Conservation (phyloP, 2,329 filamentous ascomycete species). For the Pyricularia pennisetigena region DNA sequence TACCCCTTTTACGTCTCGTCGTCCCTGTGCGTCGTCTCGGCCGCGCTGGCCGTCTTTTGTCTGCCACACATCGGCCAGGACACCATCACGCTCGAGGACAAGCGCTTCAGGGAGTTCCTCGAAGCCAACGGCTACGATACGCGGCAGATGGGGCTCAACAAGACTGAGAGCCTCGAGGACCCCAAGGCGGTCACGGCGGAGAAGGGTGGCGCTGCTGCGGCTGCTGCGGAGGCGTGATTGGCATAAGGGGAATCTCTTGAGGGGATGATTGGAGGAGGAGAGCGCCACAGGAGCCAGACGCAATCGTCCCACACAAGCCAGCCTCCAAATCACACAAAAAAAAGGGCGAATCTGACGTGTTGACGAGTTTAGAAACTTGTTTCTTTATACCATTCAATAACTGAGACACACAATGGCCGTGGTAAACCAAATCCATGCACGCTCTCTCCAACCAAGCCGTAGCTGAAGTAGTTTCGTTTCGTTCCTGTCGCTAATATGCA, state of each 20-base stretch:
- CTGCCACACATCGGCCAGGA: constrained; percentile 76
- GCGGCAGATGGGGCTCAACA: constrained; percentile 35
- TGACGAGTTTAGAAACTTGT: neutral
- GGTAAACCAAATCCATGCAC: neutral
- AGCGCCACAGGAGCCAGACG: too few relatives aligned
- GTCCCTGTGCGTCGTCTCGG: constrained; percentile 65
- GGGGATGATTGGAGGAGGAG: neutral
- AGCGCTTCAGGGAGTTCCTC: constrained; percentile 64
- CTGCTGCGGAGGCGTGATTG: neutral
- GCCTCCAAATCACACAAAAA: neutral
- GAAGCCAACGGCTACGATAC: constrained; percentile 69
- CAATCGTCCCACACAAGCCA: neutral
- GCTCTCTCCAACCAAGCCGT: neutral
- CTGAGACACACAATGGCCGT: neutral
- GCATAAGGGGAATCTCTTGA: neutral
- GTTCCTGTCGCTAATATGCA: neutral
- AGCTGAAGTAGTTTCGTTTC: neutral
- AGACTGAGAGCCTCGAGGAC: constrained; percentile 20
- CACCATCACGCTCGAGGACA: constrained; percentile 72
- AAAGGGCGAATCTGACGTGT: neutral
- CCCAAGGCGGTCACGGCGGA: constrained; percentile 5
- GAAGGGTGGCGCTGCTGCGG: neutral
- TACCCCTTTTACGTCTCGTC: constrained; percentile 87
- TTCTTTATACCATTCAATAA: neutral
- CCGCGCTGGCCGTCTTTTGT: constrained; percentile 51